Evolutionary conservation across 2,329 filamentous ascomycete genomes (phyloP).

Genomic region (Colletotrichum graminicola): DNA sequence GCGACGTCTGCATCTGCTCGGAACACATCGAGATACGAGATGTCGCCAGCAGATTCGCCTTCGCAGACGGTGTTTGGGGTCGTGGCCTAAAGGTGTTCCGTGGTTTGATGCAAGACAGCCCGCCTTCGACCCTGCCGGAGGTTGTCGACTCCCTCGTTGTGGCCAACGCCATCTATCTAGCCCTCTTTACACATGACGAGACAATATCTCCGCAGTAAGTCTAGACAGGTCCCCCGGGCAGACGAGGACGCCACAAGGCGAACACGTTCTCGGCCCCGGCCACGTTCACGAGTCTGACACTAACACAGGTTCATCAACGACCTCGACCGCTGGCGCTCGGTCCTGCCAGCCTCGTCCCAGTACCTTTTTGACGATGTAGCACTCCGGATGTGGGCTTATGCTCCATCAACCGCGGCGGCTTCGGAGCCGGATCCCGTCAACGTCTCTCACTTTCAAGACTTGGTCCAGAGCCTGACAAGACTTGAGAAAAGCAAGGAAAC

Average conservation of each 20-base stretch:
- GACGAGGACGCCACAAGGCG: no score
- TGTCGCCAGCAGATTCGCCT: constrained; percentile 13
- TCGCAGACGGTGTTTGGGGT: constrained; percentile 32
- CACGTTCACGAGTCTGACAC: background rate
- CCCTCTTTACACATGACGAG: constrained; percentile 21
- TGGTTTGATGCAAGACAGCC: constrained; percentile 41
- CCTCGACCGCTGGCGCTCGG: constrained; percentile 46
- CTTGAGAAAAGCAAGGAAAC: constrained; percentile 22
- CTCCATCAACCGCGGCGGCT: background rate
- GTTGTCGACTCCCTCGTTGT: constrained; percentile 41
- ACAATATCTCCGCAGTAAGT: constrained; percentile 39
- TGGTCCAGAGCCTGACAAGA: constrained; percentile 45
- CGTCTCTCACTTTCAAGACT: constrained; percentile 43
- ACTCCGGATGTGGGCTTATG: constrained; percentile 44
- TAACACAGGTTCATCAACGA: constrained; percentile 46
- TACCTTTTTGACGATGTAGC: constrained; percentile 46
- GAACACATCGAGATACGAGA: background rate
- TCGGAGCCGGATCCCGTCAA: constrained; percentile 19
- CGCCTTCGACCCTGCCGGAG: constrained; percentile 32
- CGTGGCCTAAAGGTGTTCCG: constrained; percentile 38
- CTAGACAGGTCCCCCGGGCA: background rate
- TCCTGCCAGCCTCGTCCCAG: constrained; percentile 41
- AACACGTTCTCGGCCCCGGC: no score
- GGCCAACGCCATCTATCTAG: constrained; percentile 36
- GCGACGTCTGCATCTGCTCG: constrained; percentile 22